Conservation (phyloP, 106 monocot species). For the Apostasia shenzhenica region DNA sequence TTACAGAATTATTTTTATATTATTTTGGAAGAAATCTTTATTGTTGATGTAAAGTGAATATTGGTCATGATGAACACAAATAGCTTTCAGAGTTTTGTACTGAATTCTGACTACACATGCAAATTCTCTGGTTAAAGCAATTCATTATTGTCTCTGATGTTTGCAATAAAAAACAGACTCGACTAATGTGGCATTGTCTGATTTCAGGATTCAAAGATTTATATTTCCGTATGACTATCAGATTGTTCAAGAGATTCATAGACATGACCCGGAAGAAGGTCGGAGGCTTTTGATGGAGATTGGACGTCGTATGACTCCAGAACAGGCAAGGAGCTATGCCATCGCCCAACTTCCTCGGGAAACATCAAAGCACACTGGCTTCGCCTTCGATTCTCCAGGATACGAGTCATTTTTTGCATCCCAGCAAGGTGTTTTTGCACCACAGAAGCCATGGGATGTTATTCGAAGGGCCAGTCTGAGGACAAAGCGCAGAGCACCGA, state of each 20-base stretch:
- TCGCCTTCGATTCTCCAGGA: slow-evolving; percentile 97
- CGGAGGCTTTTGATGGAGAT: slow-evolving; percentile 50
- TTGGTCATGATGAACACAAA: too few relatives aligned
- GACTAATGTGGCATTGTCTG: neutral
- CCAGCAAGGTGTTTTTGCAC: slow-evolving; percentile 79
- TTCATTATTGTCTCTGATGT: too few relatives aligned
- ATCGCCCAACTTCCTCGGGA: slow-evolving; percentile 76
- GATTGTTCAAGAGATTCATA: slow-evolving; percentile 87
- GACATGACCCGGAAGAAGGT: slow-evolving; percentile 52
- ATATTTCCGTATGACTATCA: slow-evolving; percentile 84
- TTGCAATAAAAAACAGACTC: too few relatives aligned
- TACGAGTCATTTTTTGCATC: slow-evolving; percentile 97
- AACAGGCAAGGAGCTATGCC: slow-evolving; percentile 81
- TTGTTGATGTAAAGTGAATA: too few relatives aligned
- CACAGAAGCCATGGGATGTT: slow-evolving; percentile 90
- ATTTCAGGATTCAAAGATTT: slow-evolving; percentile 80
- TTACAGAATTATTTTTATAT: too few relatives aligned
- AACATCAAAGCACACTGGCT: slow-evolving; percentile 88
- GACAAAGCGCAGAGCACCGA: slow-evolving; percentile 20
- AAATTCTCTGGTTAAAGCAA: too few relatives aligned
- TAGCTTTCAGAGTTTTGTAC: too few relatives aligned
- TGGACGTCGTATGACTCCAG: slow-evolving; percentile 54
- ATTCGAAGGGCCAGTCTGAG: slow-evolving; percentile 83
- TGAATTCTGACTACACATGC: too few relatives aligned
- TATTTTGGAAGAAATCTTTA: too few relatives aligned